Evolutionary conservation across 169 alveolate genomes (phyloP), one percentile per base, ranked within the genome.

Genomic region (Theileria sp.): DNA sequence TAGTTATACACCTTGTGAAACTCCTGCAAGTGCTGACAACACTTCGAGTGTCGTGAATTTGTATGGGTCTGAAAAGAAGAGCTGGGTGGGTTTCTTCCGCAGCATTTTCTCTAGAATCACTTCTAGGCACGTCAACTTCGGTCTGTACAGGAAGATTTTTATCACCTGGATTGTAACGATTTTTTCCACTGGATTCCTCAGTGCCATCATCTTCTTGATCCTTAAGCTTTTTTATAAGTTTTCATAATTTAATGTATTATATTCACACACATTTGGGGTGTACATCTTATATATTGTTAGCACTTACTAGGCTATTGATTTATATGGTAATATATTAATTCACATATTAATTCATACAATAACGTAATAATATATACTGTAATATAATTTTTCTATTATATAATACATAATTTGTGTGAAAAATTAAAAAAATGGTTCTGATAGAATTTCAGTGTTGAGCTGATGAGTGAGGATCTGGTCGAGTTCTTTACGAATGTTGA

Each of bases 111-210:
- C 54, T 23, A 15, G 86, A 30, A 58, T 85, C 62, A 51, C 87
- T 10, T 62, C 80, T 21, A n/a, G 72, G 25, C n/a, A 62, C 61
- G 91, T 85, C 17, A 85, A 85, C 80, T 32, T 85, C 62, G 75
- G 36, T 72, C 62, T 85, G 78, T 85, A 85, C 77, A 51, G 85
- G 72, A 85, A 71, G 64, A 85, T 85, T 7, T 85, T 85, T 51
- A 23, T 79, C 34, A 79, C 88, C 21, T 85, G 91, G 91, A 85
- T 85, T 30, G 62, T 81, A 21, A 85, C 91, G 36, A 85, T 85
- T 6, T 73, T 85, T 67, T 66, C 56, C 50, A 78, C 85, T 21
- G 91, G 91, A 8, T 50, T 78, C 25, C 62, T 74, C 61, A 77
- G 82, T 13, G 77, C 77, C 23, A 32, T 69, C 23, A 17, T 69